Conservation (phyloP, 2,329 filamentous ascomycete genomes). For the Immersiporthe knoxdaviesiana region DNA sequence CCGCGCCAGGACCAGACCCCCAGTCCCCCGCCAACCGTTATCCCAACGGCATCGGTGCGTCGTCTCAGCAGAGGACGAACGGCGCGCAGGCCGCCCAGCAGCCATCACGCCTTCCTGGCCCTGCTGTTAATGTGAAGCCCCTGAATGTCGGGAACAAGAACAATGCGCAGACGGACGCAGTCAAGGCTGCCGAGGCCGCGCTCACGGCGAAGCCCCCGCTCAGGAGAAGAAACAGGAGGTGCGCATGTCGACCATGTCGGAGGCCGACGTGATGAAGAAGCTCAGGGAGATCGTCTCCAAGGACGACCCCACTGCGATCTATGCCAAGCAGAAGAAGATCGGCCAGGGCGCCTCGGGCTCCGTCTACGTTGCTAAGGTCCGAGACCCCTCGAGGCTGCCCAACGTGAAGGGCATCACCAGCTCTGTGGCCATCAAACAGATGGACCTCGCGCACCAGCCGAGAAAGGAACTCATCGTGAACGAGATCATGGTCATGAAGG, state of each 20-base stretch:
- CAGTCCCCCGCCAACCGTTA: constrained; percentile 59
- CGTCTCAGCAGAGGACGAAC: constrained; percentile 52
- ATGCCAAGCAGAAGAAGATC: constrained; percentile 99
- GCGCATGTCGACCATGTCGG: constrained; percentile 98
- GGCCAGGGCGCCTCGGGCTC: constrained; percentile 97
- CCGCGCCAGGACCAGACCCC: constrained; percentile 53
- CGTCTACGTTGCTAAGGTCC: constrained; percentile 94
- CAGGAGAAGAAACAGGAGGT: constrained; percentile 87
- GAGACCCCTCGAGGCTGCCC: constrained; percentile 61
- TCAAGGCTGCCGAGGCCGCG: constrained; percentile 88
- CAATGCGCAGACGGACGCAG: constrained; percentile 61
- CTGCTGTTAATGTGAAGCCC: constrained; percentile 70
- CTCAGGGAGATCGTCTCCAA: constrained; percentile 94
- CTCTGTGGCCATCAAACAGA: constrained; percentile 95
- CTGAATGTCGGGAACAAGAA: constrained; percentile 77
- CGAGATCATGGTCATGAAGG: constrained; percentile 99
- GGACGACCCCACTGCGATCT: constrained; percentile 90
- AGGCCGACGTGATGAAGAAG: constrained; percentile 95
- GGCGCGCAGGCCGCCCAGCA: constrained; percentile 47
- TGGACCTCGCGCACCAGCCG: constrained; percentile 97
- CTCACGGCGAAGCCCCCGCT: constrained; percentile 82
- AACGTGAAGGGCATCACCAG: constrained; percentile 7
- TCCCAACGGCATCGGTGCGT: constrained; percentile 57
- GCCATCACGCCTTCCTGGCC: constrained; percentile 58
- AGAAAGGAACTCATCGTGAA: constrained; percentile 98